phyloP scores from a whole-genome alignment of 495 filamentous ascomycete species.

The Aspergillus asperescens region DNA sequence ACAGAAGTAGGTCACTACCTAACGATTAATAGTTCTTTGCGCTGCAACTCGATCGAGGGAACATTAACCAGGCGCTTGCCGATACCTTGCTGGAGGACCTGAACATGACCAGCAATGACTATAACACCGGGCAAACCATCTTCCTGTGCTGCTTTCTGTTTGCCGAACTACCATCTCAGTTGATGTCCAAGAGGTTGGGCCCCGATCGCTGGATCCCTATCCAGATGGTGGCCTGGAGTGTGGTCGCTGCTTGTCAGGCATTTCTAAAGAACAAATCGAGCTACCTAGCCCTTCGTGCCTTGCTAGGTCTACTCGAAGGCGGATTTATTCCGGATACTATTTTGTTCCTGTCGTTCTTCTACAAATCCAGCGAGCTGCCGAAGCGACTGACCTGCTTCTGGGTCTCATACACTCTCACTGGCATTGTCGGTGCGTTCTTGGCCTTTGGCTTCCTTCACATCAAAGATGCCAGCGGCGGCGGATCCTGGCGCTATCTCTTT shows the following conservation, averaged over 20 bases:
- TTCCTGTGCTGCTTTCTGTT: slow-evolving; percentile 24
- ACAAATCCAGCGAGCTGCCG: slow-evolving; percentile 59
- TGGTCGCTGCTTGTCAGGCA: slow-evolving; percentile 59
- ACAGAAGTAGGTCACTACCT: no score
- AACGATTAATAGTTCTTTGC: no score
- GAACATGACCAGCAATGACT: slow-evolving; percentile 42
- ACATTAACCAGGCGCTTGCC: slow-evolving; percentile 45
- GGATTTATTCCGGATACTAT: neutral
- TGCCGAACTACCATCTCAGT: slow-evolving; percentile 60
- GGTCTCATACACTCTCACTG: slow-evolving; percentile 49
- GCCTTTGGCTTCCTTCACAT: slow-evolving; percentile 48
- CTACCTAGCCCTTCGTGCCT: slow-evolving; percentile 55
- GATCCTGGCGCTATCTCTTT: slow-evolving; percentile 39
- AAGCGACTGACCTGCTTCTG: slow-evolving; percentile 60
- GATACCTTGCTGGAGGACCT: slow-evolving; percentile 49
- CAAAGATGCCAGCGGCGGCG: slow-evolving; percentile 23
- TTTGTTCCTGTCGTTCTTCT: slow-evolving; percentile 20
- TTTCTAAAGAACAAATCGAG: slow-evolving; percentile 47
- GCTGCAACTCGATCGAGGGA: slow-evolving; percentile 58
- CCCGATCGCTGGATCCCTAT: slow-evolving; percentile 72
- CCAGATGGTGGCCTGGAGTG: slow-evolving; percentile 66
- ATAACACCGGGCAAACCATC: slow-evolving; percentile 28
- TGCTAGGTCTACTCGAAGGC: slow-evolving; percentile 54
- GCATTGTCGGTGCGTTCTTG: slow-evolving; percentile 41
- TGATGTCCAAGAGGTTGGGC: slow-evolving; percentile 60